These are phyloP conservation scores for Setomelanomma holmii DNA, from an alignment of 2,329 filamentous ascomycete species.

Conservation along the genomic window DNA sequence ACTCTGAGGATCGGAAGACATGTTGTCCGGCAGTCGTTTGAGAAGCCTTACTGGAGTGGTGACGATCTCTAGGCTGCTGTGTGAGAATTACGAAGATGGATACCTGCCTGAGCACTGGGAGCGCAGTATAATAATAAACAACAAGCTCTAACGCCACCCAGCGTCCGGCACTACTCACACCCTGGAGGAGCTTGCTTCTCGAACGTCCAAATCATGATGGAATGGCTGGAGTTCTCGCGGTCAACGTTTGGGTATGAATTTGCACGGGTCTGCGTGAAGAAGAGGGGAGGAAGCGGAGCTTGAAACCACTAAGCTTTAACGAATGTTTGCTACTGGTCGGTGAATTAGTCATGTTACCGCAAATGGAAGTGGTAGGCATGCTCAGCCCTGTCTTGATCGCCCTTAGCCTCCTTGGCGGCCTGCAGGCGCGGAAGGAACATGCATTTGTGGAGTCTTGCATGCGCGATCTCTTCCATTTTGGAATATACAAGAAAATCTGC, in stretches of 20 bases:
- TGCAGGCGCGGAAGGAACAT: constrained; percentile 27
- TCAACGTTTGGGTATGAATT: constrained; percentile 11
- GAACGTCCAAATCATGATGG: constrained; percentile 21
- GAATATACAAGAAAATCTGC: neutral
- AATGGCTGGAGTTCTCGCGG: constrained; percentile 15
- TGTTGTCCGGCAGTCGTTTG: constrained; percentile 30
- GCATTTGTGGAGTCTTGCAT: neutral
- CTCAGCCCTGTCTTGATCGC: constrained; percentile 28
- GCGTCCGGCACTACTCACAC: constrained; percentile 21
- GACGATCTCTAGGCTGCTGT: constrained; percentile 30
- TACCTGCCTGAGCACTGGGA: constrained; percentile 33
- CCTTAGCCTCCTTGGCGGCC: constrained; percentile 25
- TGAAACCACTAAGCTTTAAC: constrained; percentile 40
- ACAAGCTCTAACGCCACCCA: constrained; percentile 25
- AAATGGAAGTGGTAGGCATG: constrained; percentile 10
- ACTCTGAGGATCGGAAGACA: constrained; percentile 43
- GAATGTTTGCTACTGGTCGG: constrained; percentile 11
- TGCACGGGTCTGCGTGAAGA: constrained; percentile 20
- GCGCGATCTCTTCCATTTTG: neutral
- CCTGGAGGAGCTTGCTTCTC: constrained; percentile 13
- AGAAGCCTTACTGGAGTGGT: constrained; percentile 15
- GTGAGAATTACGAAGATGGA: constrained; percentile 30
- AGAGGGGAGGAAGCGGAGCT: constrained; percentile 26
- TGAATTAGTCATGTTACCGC: constrained; percentile 11
- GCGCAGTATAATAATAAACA: constrained; percentile 45